Evolutionary conservation across 2,329 filamentous ascomycete genomes (phyloP).

Genomic region (Aspergillus sp.): DNA sequence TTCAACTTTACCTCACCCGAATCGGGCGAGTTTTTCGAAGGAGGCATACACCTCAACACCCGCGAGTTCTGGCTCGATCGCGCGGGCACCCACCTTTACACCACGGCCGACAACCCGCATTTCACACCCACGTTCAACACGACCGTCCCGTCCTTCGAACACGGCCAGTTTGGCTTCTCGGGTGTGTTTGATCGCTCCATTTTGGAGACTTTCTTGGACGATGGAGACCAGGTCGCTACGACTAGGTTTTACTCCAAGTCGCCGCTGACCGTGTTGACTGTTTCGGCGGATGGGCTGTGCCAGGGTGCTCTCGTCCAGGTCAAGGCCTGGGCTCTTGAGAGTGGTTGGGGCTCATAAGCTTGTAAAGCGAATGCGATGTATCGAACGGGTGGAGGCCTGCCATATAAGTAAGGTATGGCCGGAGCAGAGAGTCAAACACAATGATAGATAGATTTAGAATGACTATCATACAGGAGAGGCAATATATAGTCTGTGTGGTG

Average conservation of each 20-base stretch:
- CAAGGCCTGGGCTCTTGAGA: conserved; percentile 30
- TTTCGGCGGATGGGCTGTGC: conserved; percentile 6
- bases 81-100: conserved; percentile 40
- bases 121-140: conserved; percentile 47
- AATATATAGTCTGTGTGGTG: too few species aligned
- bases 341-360: conserved; percentile 24
- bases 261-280: conserved; percentile 17
- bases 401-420: too few species aligned
- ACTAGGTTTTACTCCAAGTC: conserved; percentile 43
- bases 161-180: conserved; percentile 33
- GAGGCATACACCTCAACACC: conserved; percentile 43
- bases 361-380: too few species aligned
- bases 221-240: conserved; percentile 42
- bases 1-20: conserved; percentile 44
- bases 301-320: conserved; percentile 10
- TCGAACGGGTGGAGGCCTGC: too few species aligned
- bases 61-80: conserved; percentile 45
- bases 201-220: conserved; percentile 47
- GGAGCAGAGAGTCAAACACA: too few species aligned
- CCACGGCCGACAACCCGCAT: conserved; percentile 36
- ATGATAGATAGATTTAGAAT: too few species aligned
- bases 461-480: too few species aligned
- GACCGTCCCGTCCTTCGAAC: conserved; percentile 12
- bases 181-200: conserved; percentile 47
- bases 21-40: conserved; percentile 41